Percentiles rank a stretch among this genome's conserved stretches.
phyloP scores from a whole-genome alignment of 202 grass and related monocot genomes.

The Zoysia matrella region DNA sequence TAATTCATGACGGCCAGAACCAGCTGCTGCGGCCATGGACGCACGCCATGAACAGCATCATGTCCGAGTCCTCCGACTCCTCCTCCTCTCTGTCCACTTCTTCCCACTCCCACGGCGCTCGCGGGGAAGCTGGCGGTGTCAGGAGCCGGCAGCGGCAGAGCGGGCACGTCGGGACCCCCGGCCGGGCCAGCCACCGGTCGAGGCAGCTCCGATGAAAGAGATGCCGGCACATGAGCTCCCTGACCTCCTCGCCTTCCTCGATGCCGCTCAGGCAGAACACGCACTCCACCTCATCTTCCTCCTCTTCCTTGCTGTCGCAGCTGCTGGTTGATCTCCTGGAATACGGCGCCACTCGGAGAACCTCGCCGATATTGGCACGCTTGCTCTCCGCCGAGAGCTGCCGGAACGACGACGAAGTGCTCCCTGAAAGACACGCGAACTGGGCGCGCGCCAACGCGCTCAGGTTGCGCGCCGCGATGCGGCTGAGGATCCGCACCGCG shows the following conservation, averaged over 20 bases:
- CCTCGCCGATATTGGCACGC: neutral
- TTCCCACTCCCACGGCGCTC: no score
- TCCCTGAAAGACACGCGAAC: slow-evolving; percentile 13
- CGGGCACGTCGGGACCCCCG: slow-evolving; percentile 43
- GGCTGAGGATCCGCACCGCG: neutral
- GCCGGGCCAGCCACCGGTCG: slow-evolving; percentile 53
- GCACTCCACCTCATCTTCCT: slow-evolving; percentile 15
- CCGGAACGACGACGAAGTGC: slow-evolving; percentile 6
- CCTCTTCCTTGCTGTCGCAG: neutral
- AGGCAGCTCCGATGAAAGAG: slow-evolving; percentile 65
- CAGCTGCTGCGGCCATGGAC: slow-evolving; percentile 32
- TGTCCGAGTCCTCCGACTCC: neutral
- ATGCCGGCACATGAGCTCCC: slow-evolving; percentile 66
- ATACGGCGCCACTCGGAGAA: slow-evolving; percentile 26
- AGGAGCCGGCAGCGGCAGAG: slow-evolving; percentile 52
- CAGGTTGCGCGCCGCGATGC: slow-evolving; percentile 1
- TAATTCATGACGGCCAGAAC: slow-evolving; percentile 35
- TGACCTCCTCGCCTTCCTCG: slow-evolving; percentile 65
- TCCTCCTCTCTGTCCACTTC: neutral
- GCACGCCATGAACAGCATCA: slow-evolving; percentile 52
- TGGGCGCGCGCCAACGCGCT: neutral
- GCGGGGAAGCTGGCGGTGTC: no score
- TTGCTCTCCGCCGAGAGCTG: neutral
- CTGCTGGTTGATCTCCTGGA: neutral
- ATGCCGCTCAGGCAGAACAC: slow-evolving; percentile 65